A percentile compares a stretch with the other conserved stretches of the same genome.
These are phyloP conservation scores for Fagopyrum tataricum DNA, from an alignment of 148 eudicot species.

Conservation along the genomic window DNA sequence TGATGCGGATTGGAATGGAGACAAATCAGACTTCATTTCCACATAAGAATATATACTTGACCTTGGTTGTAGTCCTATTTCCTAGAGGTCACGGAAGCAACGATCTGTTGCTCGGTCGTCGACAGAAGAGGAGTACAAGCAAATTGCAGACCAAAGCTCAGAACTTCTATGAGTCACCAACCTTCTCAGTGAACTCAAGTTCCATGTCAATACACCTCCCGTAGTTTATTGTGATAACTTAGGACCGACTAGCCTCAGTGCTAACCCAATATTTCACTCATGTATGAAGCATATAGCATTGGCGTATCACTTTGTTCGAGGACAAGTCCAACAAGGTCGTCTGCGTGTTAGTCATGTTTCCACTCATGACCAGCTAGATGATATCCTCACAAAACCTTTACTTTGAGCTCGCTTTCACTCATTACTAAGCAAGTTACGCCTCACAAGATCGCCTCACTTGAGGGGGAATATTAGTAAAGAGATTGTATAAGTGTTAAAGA, in stretches of 20 bases:
- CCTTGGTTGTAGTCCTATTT: background rate
- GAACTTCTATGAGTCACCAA: background rate
- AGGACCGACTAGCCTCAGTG: background rate
- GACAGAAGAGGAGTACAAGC: background rate
- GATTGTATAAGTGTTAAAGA: too few relatives aligned
- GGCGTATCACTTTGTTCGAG: background rate
- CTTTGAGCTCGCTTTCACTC: constrained; percentile 17
- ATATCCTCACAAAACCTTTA: background rate
- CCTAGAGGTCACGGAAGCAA: background rate
- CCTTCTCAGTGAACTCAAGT: background rate
- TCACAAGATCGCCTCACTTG: too few relatives aligned
- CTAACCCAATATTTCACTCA: background rate
- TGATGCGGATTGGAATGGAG: background rate
- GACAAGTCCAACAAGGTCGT: background rate
- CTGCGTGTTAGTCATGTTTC: background rate
- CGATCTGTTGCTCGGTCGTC: background rate
- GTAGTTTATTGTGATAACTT: background rate
- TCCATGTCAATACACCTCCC: background rate
- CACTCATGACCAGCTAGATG: background rate
- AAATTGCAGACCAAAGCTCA: background rate
- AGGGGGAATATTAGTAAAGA: too few relatives aligned
- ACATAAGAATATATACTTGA: background rate
- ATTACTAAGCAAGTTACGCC: too few relatives aligned
- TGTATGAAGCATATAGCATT: background rate
- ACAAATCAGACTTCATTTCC: background rate